Evolutionary conservation across 1,284 basidiomycete species (phyloP).

Genomic region (Pseudozyma tsukubaensis): DNA sequence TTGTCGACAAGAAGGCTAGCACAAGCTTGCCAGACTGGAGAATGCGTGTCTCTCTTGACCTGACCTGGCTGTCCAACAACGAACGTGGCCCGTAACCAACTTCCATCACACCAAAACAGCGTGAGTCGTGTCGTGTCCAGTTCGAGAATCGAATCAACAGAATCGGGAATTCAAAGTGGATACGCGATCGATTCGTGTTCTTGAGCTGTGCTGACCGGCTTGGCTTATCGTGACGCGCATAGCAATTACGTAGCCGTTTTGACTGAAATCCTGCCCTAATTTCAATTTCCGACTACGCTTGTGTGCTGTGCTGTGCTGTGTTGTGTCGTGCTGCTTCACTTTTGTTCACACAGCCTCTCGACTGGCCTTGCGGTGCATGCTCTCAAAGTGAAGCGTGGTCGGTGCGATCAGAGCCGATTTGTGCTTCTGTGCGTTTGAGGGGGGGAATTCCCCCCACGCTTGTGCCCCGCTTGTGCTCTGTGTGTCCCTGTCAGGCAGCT

Average conservation of each 20-base stretch:
- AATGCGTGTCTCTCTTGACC: too few relatives aligned
- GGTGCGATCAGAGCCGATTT: conserved; percentile 14
- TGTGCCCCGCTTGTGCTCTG: background rate
- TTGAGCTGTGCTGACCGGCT: conserved; percentile 1
- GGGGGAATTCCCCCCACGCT: conserved; percentile 3
- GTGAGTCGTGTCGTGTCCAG: too few relatives aligned
- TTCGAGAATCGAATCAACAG: too few relatives aligned
- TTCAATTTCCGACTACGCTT: conserved; percentile 4
- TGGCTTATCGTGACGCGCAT: conserved; percentile 6
- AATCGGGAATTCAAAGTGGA: background rate
- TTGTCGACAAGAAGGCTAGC: too few relatives aligned
- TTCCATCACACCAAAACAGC: too few relatives aligned
- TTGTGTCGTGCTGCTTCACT: background rate
- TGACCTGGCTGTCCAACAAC: too few relatives aligned
- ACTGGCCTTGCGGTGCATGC: background rate
- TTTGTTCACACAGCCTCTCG: conserved; percentile 10
- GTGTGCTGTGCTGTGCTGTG: too few relatives aligned
- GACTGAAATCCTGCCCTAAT: too few relatives aligned
- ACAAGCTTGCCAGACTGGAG: too few relatives aligned
- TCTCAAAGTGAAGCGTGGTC: conserved; percentile 3
- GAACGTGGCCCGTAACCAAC: too few relatives aligned
- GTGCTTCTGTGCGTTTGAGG: background rate
- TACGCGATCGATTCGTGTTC: background rate
- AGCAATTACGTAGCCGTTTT: conserved; percentile 1
- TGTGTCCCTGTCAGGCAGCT: background rate